phyloP scores from a whole-genome alignment of 2,329 filamentous ascomycete species.

The Septoria petroselini region DNA sequence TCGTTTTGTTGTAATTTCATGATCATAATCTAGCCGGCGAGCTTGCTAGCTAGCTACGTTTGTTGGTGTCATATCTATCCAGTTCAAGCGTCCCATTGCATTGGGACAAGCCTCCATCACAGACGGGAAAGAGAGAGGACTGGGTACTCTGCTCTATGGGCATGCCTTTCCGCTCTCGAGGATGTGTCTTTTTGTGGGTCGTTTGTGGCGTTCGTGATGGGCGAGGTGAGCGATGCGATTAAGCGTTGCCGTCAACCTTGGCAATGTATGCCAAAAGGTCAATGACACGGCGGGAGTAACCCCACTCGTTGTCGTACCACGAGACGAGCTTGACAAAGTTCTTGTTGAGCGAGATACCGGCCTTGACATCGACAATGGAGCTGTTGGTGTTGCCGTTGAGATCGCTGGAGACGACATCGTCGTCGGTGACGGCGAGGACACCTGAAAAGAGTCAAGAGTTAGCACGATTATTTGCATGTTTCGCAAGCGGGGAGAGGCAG shows the following conservation, averaged over 20 bases:
- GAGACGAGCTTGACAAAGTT: constrained; percentile 98
- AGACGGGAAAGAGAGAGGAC: too few relatives aligned
- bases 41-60: constrained; percentile 16
- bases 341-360: constrained; percentile 95
- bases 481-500: too few relatives aligned
- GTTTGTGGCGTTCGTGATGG: too few relatives aligned
- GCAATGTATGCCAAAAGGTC: constrained; percentile 48
- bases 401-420: constrained; percentile 92
- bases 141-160: too few relatives aligned
- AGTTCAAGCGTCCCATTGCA: constrained; percentile 3
- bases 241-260: constrained; percentile 40
- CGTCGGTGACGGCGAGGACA: constrained; percentile 92
- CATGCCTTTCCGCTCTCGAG: too few relatives aligned
- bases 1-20: constrained; percentile 14
- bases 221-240: constrained; percentile 13
- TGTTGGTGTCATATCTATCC: constrained; percentile 8
- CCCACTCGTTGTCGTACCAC: constrained; percentile 93
- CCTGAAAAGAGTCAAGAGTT: constrained; percentile 51
- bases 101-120: background rate
- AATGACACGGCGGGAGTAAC: constrained; percentile 81
- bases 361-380: constrained; percentile 99
- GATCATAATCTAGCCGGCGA: constrained; percentile 15
- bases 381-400: constrained; percentile 89
- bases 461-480: background rate
- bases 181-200: too few relatives aligned